Conservation (phyloP, 2,329 filamentous ascomycete genomes). For the Bertia moriformis region DNA sequence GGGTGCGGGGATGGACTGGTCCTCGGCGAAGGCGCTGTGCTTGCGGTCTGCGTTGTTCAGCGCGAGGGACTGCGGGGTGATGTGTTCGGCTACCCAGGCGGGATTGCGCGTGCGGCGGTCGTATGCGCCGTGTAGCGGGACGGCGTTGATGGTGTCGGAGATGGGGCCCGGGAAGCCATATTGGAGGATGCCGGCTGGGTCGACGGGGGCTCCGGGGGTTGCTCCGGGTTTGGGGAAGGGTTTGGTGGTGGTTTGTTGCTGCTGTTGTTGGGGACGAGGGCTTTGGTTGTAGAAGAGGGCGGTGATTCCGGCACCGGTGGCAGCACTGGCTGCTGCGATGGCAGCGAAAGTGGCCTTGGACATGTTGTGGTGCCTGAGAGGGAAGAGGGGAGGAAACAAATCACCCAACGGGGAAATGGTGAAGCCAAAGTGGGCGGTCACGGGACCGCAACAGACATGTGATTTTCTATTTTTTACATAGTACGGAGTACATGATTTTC, state of each 20-base stretch:
- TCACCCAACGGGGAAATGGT: neutral
- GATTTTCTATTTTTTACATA: too few relatives aligned
- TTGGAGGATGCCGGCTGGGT: conserved; percentile 64
- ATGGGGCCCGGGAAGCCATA: conserved; percentile 89
- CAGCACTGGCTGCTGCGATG: conserved; percentile 63
- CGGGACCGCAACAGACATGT: too few relatives aligned
- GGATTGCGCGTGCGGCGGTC: conserved; percentile 86
- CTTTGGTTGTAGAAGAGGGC: conserved; percentile 51
- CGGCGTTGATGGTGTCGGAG: conserved; percentile 63
- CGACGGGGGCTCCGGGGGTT: conserved; percentile 32
- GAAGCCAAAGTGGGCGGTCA: neutral
- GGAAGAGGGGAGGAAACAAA: neutral
- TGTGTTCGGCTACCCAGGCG: conserved; percentile 90
- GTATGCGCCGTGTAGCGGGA: conserved; percentile 71
- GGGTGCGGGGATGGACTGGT: conserved; percentile 61
- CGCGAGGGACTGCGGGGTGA: conserved; percentile 73
- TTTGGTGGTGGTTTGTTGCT: conserved; percentile 11
- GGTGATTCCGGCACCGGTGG: conserved; percentile 62
- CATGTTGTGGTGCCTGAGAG: conserved; percentile 33
- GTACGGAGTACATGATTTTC: too few relatives aligned
- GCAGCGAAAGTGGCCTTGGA: conserved; percentile 65
- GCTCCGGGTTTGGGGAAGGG: conserved; percentile 6
- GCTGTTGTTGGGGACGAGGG: conserved; percentile 17
- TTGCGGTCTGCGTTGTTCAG: conserved; percentile 67
- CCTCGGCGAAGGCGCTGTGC: conserved; percentile 71